Base-by-base conservation (phyloP, 2,329 filamentous ascomycete species). In the Dactylonectria macrodidyma region DNA sequence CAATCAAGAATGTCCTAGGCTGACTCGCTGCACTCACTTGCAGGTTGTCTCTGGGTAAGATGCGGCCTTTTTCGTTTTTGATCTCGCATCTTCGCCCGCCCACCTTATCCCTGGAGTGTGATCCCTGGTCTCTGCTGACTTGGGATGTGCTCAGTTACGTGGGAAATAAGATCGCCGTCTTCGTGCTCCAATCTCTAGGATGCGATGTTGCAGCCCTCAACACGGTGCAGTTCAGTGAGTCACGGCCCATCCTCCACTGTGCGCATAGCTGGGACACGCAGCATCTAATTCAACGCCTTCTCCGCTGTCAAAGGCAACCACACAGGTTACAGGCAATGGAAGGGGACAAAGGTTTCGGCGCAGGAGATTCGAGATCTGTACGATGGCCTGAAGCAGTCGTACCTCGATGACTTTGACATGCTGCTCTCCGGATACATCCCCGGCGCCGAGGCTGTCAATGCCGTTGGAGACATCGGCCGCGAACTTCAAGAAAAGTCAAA, bases 381-480 rank as follows among this genome's bases (percentile, higher is more conserved):
- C 82, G 86, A 92, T 41, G 96, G 97, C 2, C 86, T 99, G 54
- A 91, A 92, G 77, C 90, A 95, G 79, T 95, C 92, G 22, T 90
- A 93, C 76, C 90, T 99, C 30, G 93, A 95, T 72, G 90, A 94
- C 80, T 98, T 98, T 80, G 94, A 97, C 80, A 93, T 98, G 83
- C 91, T 98, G 87, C 89, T 99, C 55, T 97, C 95, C 1, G 97
- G 96, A 36, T 99, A 99, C 81, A 92, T 97, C 48, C 95, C 96
- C 0, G 95, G 93, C 38, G 95, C 95, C 0, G 90, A 93, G 8
- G 92, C 92, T 1, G 93, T 99, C 44, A 88, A 93, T 75, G 92
- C 93, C 9, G 93, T 98, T 1, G 96, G 95, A 9, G 86, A 87
- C 62, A 97, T 99, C 72, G 96, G 90, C 12, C 87, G 91, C 71